Base-by-base conservation (phyloP, 495 filamentous ascomycete species). In the Xeromyces bisporus region DNA sequence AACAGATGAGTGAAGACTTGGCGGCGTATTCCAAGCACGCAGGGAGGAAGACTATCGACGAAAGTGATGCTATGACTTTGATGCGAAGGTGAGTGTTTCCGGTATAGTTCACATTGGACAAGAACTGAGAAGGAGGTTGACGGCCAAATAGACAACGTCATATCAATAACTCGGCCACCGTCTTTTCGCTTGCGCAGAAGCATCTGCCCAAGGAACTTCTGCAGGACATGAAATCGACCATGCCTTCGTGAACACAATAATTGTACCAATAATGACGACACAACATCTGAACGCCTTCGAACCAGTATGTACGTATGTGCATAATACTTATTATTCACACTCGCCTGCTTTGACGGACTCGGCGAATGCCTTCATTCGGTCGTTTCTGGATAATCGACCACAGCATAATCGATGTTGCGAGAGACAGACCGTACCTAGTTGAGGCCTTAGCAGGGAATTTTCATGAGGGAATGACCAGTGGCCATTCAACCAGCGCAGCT, bases 351-450 rank as follows among this genome's bases (percentile, higher is more conserved):
- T 82, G 73, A 33, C 81, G 75, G 33, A 93, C 74, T 32, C 80
- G 67, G 26, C 76, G 69, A 24, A 76, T 46, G 21, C 78, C 66
- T 44, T 81, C 76, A 18, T 74, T 69, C 3, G 84, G 70, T 15
- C 83, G 76, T 52, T 85, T 92, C 38, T 73, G 77, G 24, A 93
- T 67, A 28, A 97, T 69, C 76, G 93, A 80, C 66, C 75, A 92
- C 42, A 97, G 64, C 89, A 97, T 97, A 39, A 94, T 66, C 2
- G 83, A 71, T 16, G 89, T 97, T 37, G 85, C 86, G 13, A 77
- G 48, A 21, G 76, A 76, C 17, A 97, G 67, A 26, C 82, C 81
- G 48, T 86, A 97, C 86, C 86, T 94, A 40, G 16, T 25, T n/a
- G n/a, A 14, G 33, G 25, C 13, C 38, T 57, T 12, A 55, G 55